Evolutionary conservation across 1,139 yeast genomes (phyloP).

Genomic region (Nadsonia starkeyi-henricii): DNA sequence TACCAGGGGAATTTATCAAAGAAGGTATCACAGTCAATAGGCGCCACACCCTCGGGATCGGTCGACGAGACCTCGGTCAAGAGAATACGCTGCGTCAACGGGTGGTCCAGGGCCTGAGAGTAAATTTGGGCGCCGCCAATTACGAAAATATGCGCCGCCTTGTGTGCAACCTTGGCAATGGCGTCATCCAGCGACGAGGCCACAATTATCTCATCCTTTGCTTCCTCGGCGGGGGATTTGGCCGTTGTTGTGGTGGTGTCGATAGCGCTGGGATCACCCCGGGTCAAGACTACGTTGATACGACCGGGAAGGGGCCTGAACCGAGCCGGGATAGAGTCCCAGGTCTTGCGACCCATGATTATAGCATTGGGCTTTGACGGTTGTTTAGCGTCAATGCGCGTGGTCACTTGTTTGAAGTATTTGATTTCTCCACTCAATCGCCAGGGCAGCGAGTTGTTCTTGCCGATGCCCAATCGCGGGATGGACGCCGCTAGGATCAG

Average conservation of each 20-base stretch:
- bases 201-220: slow-evolving; percentile 23
- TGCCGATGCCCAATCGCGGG: slow-evolving; percentile 78
- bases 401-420: slow-evolving; percentile 66
- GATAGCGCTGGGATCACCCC: slow-evolving; percentile 19
- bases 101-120: slow-evolving; percentile 35
- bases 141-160: slow-evolving; percentile 38
- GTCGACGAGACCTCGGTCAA: slow-evolving; percentile 49
- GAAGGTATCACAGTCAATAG: slow-evolving; percentile 43
- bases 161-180: slow-evolving; percentile 18
- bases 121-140: slow-evolving; percentile 94
- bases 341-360: slow-evolving; percentile 90
- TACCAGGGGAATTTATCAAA: slow-evolving; percentile 30
- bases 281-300: slow-evolving; percentile 59
- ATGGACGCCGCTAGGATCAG: slow-evolving; percentile 70
- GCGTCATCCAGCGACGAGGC: slow-evolving; percentile 38
- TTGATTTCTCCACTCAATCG: slow-evolving; percentile 68
- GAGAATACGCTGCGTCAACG: slow-evolving; percentile 40
- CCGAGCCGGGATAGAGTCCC: slow-evolving; percentile 81
- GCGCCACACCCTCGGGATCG: slow-evolving; percentile 14
- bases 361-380: slow-evolving; percentile 27
- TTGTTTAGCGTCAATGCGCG: slow-evolving; percentile 11
- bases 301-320: slow-evolving; percentile 77
- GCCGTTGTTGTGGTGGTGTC: slow-evolving; percentile 13
- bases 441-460: slow-evolving; percentile 81
- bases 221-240: too few relatives aligned